Evolutionary conservation across 371 early-diverging fungal species (phyloP).

Genomic region (Ordospora colligata): DNA sequence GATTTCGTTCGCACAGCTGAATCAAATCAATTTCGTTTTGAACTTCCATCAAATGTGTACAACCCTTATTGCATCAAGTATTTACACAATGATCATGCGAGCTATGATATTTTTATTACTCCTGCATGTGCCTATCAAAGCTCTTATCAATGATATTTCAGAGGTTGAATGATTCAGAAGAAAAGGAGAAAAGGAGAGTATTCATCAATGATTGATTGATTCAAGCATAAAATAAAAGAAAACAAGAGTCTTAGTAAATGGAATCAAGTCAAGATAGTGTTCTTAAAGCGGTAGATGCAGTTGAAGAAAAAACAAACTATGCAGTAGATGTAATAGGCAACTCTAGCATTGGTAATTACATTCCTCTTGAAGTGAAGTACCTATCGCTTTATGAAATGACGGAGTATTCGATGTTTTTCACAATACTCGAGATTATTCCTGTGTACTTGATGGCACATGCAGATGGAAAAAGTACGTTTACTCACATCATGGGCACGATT

Average conservation of each 20-base stretch:
- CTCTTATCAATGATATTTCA: not conserved
- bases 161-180: not conserved
- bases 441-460: slow-evolving; percentile 6
- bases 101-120: too few species aligned
- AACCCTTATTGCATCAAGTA: not conserved
- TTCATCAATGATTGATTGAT: not conserved
- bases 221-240: slow-evolving; percentile 12
- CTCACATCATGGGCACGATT: not conserved
- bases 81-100: not conserved
- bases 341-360: slow-evolving; percentile 13
- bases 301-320: slow-evolving; percentile 21
- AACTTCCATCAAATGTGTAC: not conserved
- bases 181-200: slow-evolving; percentile 7
- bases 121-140: not conserved
- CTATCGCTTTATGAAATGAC: slow-evolving; percentile 32
- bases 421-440: not conserved
- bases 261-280: not conserved
- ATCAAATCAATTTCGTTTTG: slow-evolving; percentile 38
- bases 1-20: slow-evolving; percentile 44
- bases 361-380: slow-evolving; percentile 35
- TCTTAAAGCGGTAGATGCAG: slow-evolving; percentile 9
- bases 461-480: not conserved
- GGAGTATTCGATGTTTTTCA: slow-evolving; percentile 19
- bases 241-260: not conserved
- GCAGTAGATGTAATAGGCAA: slow-evolving; percentile 26